Base-by-base conservation (phyloP, 768 basidiomycete genomes). In the Rhodotorula diobovata region DNA sequence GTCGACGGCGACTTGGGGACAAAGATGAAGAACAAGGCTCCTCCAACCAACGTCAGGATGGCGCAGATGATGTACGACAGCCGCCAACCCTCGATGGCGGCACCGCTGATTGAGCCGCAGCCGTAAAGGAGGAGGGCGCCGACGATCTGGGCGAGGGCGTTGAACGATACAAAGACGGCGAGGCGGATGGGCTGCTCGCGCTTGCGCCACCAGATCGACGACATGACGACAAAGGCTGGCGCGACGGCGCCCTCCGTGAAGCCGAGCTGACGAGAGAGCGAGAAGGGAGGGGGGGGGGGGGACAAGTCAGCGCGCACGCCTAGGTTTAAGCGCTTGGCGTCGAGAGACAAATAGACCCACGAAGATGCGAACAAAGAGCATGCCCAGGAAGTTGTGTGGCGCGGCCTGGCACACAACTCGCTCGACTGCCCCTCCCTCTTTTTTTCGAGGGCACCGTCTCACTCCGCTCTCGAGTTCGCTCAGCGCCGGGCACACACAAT, bases 201-300 rank as follows among this genome's bases (percentile, higher is more conserved):
- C 65, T 77, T 77, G 45, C 74, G 58, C 50, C 68, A 77, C 57
- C 61, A 77, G 45, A 71, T 46, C 30, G 51, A 56, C 3, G 53
- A 46, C 57, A 68, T 25, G 16, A 66, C 41, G 30, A 73, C 64
- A 39, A 73, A 70, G 61, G 78, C 81, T 73, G 78, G 80, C 41
- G 77, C 76, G 72, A 80, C 79, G 43, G 80, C 79, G 45, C 68
- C 75, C 74, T 80, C 78, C 58, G 79, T 79, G 69, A 81, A 60
- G 35, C 61, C 61, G 6, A 69, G 62, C 61, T 62, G 61, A 6
- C 6, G 18, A 46, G n/a, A n/a, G n/a, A n/a, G n/a, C n/a, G n/a
- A n/a, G n/a, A n/a, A n/a, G n/a, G n/a, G n/a, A n/a, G n/a, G 59
- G 21, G 54, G 41, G 60, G 9, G 54, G 1, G 18, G 20, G 46